phyloP scores from a whole-genome alignment of 1,139 yeast genomes.

The Suhomyces kunorum region DNA sequence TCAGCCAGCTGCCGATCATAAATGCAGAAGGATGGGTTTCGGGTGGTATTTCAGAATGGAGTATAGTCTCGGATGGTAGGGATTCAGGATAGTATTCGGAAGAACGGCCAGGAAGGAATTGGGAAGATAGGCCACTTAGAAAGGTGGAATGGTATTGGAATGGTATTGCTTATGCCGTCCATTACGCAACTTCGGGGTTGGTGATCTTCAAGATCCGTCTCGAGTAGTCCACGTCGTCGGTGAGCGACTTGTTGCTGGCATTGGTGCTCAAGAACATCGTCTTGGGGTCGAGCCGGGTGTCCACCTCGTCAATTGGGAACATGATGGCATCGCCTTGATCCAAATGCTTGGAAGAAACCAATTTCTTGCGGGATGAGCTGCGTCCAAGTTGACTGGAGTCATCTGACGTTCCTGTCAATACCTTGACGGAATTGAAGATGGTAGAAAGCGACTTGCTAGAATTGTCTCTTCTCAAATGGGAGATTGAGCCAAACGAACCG shows the following conservation, averaged over 20 bases:
- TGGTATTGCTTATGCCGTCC: too few relatives aligned
- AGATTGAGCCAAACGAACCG: conserved; percentile 17
- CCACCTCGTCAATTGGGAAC: conserved; percentile 57
- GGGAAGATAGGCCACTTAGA: too few relatives aligned
- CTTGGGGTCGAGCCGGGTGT: conserved; percentile 68
- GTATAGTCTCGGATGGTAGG: too few relatives aligned
- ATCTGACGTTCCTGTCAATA: conserved; percentile 18
- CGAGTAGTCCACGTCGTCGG: conserved; percentile 74
- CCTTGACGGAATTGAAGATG: conserved; percentile 28
- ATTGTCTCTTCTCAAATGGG: conserved; percentile 33
- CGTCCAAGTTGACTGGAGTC: conserved; percentile 25
- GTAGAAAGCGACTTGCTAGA: conserved; percentile 40
- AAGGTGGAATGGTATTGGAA: too few relatives aligned
- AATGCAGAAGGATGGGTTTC: neutral
- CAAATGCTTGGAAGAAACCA: conserved; percentile 17
- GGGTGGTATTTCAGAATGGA: too few relatives aligned
- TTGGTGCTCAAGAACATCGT: conserved; percentile 57
- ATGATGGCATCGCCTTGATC: conserved; percentile 17
- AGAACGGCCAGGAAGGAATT: too few relatives aligned
- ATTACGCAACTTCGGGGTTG: conserved; percentile 48
- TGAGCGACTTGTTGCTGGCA: conserved; percentile 62
- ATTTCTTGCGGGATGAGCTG: conserved; percentile 37
- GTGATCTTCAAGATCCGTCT: conserved; percentile 67
- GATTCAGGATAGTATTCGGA: too few relatives aligned
- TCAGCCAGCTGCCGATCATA: neutral